A percentile compares a stretch with the other conserved stretches of the same genome.
These are phyloP conservation scores for Phytophthora pini DNA, from an alignment of 352 stramenopile genomes.

Conservation along the genomic window DNA sequence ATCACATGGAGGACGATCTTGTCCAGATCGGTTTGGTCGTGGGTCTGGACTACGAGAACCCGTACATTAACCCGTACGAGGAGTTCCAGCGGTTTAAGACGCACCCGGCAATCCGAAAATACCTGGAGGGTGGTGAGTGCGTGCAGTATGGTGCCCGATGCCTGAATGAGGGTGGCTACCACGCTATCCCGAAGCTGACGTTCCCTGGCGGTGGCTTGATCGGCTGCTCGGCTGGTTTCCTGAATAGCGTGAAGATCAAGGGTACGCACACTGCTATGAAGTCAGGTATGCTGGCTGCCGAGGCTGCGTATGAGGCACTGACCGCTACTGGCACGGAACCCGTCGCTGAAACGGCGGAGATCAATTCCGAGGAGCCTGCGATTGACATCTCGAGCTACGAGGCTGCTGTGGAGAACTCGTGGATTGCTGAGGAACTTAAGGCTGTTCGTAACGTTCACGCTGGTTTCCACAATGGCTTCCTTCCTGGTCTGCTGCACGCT, in stretches of 20 bases:
- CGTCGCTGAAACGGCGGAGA: slow-evolving; percentile 74
- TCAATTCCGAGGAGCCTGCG: slow-evolving; percentile 68
- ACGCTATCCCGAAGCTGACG: slow-evolving; percentile 98
- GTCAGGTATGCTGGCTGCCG: slow-evolving; percentile 97
- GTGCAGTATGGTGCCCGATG: slow-evolving; percentile 97
- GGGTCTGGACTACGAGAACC: slow-evolving; percentile 99
- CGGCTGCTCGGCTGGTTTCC: slow-evolving; percentile 97
- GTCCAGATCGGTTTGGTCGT: slow-evolving; percentile 97
- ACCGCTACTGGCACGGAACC: slow-evolving; percentile 57
- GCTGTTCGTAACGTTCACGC: slow-evolving; percentile 97
- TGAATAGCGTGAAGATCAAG: slow-evolving; percentile 99
- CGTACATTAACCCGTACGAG: slow-evolving; percentile 98
- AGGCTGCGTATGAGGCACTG: slow-evolving; percentile 94
- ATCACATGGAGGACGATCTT: slow-evolving; percentile 98
- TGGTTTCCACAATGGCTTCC: slow-evolving; percentile 96
- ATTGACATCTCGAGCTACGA: slow-evolving; percentile 89
- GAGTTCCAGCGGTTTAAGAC: slow-evolving; percentile 99
- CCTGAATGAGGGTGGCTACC: slow-evolving; percentile 95
- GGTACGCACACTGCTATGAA: slow-evolving; percentile 99
- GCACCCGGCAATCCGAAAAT: slow-evolving; percentile 92
- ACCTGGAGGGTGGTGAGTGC: slow-evolving; percentile 97
- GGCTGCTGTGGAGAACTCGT: slow-evolving; percentile 91
- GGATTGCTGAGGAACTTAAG: slow-evolving; percentile 98
- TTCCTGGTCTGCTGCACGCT: slow-evolving; percentile 94
- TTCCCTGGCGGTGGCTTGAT: slow-evolving; percentile 97